Conservation (phyloP, 2,329 filamentous ascomycete species). For the Aspergillus sp. region DNA sequence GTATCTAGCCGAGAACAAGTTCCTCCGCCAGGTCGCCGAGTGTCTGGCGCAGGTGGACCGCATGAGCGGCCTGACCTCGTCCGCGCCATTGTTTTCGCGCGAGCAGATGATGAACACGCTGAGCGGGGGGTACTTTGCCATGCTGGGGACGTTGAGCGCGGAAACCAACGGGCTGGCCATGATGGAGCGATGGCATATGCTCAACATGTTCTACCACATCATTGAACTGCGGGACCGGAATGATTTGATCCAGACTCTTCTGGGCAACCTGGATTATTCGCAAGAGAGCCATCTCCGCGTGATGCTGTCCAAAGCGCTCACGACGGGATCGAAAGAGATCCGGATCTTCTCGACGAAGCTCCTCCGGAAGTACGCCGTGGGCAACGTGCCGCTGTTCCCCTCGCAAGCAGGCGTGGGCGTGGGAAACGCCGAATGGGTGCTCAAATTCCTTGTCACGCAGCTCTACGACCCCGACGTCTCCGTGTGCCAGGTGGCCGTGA, state of each 20-base stretch:
- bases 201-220: constrained; percentile 99
- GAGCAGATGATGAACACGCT: constrained; percentile 79
- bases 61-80: constrained; percentile 59
- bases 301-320: constrained; percentile 86
- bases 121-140: constrained; percentile 86
- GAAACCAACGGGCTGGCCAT: constrained; percentile 77
- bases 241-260: constrained; percentile 78
- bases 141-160: constrained; percentile 78
- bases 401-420: constrained; percentile 26
- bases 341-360: constrained; percentile 83
- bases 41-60: constrained; percentile 92
- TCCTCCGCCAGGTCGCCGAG: constrained; percentile 87
- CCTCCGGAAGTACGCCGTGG: constrained; percentile 74
- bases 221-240: constrained; percentile 83
- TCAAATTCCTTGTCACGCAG: constrained; percentile 93
- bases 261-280: constrained; percentile 88
- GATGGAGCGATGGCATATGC: constrained; percentile 92
- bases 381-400: constrained; percentile 37
- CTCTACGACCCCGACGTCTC: constrained; percentile 96
- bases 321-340: constrained; percentile 81
- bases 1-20: constrained; percentile 84
- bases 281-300: constrained; percentile 83
- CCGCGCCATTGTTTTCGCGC: constrained; percentile 78
- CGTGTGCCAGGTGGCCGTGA: constrained; percentile 91
- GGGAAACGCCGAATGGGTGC: constrained; percentile 85